Evolutionary conservation across 805 yeast species (phyloP).

Genomic region (Yamadazyma sp.): DNA sequence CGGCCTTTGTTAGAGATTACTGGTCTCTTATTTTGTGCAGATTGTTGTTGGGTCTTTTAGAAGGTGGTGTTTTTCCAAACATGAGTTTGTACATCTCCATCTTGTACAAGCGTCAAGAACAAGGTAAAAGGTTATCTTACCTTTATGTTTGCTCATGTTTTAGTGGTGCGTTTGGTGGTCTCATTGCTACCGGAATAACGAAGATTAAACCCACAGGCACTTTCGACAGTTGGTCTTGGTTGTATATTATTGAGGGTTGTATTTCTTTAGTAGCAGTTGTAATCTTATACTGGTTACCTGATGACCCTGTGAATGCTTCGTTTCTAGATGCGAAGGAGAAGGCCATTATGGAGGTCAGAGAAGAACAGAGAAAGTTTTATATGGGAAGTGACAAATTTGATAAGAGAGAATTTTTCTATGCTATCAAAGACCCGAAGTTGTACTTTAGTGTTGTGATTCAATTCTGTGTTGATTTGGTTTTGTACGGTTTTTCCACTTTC

Average conservation of each 20-base stretch:
- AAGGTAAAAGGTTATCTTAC: conserved; percentile 23
- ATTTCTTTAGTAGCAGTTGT: conserved; percentile 41
- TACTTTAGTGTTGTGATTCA: conserved; percentile 27
- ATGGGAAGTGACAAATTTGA: conserved; percentile 31
- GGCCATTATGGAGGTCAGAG: conserved; percentile 34
- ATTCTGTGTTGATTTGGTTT: conserved; percentile 42
- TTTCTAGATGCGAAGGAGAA: conserved; percentile 39
- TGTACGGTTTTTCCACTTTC: conserved; percentile 45
- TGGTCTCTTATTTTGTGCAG: conserved; percentile 47
- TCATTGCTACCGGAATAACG: conserved; percentile 46
- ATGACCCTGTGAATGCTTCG: conserved; percentile 36
- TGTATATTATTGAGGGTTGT: conserved; percentile 49
- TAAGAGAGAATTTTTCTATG: conserved; percentile 30
- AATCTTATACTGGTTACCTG: conserved; percentile 39
- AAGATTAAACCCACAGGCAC: conserved; percentile 22
- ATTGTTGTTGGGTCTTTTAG: conserved; percentile 51
- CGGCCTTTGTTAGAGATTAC: conserved; percentile 43
- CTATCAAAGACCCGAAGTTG: conserved; percentile 30
- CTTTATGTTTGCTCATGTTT: conserved; percentile 50
- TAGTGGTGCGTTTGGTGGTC: conserved; percentile 59
- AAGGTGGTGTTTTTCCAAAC: conserved; percentile 52
- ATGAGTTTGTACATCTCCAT: conserved; percentile 35
- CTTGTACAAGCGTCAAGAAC: conserved; percentile 18
- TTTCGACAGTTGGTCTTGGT: conserved; percentile 50
- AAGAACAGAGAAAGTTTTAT: conserved; percentile 32